A percentile compares a stretch with the other conserved stretches of the same genome.
Conservation (phyloP, 2,329 filamentous ascomycete species). For the Xenosphaeropsis pyriputrescens region DNA sequence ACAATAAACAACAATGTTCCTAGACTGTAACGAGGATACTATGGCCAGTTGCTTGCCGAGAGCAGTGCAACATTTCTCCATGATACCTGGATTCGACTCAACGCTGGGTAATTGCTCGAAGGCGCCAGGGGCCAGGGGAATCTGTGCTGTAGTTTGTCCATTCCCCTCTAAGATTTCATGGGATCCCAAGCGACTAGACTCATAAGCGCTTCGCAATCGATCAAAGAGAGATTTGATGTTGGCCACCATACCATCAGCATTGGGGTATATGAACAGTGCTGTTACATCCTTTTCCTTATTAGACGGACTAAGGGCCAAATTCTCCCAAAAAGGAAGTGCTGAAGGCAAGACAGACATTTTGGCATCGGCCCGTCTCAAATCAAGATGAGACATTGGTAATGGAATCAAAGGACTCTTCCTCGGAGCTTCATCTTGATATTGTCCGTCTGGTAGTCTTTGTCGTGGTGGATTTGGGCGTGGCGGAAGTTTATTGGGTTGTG, state of each 20-base stretch:
- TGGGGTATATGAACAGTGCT: constrained; percentile 56
- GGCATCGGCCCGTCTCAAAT: constrained; percentile 54
- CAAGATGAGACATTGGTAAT: constrained; percentile 55
- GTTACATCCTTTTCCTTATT: constrained; percentile 58
- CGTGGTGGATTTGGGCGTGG: constrained; percentile 13
- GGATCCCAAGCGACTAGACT: constrained; percentile 56
- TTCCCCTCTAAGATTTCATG: constrained; percentile 29
- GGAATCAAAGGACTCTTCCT: constrained; percentile 40
- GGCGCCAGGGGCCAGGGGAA: constrained; percentile 10
- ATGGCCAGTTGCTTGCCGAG: constrained; percentile 17
- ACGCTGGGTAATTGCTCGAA: constrained; percentile 19
- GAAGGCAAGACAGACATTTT: constrained; percentile 61
- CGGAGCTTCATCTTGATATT: constrained; percentile 8
- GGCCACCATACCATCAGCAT: constrained; percentile 44
- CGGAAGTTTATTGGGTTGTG: constrained; percentile 32
- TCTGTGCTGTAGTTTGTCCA: not conserved
- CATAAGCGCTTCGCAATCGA: constrained; percentile 56
- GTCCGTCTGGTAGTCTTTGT: constrained; percentile 6
- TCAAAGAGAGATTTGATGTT: constrained; percentile 50
- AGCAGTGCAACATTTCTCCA: constrained; percentile 20
- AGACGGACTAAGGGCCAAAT: constrained; percentile 57
- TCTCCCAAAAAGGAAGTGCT: constrained; percentile 69
- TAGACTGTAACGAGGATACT: constrained; percentile 16
- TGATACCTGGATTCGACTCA: constrained; percentile 16
- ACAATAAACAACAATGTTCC: constrained; percentile 64